Conservation (phyloP, 1,139 yeast genomes). For the Arxiozyma bovina region DNA sequence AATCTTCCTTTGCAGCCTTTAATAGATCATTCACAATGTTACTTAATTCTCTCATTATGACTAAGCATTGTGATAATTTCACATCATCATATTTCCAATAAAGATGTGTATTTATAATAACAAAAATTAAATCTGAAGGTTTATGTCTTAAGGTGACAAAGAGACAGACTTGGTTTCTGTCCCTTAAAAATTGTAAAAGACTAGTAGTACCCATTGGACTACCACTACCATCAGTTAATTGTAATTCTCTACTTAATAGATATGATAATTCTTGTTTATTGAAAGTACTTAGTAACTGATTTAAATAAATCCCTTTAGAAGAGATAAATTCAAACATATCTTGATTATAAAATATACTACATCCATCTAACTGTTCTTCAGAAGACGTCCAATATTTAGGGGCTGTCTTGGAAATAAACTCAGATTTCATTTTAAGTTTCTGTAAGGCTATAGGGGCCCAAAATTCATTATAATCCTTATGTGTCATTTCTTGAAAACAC, state of each 20-base stretch:
- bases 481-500: constrained; percentile 56
- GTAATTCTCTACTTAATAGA: constrained; percentile 28
- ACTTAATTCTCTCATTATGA: constrained; percentile 33
- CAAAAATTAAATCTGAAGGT: constrained; percentile 34
- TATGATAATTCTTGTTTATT: constrained; percentile 35
- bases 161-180: constrained; percentile 48
- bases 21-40: constrained; percentile 26
- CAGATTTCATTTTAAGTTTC: constrained; percentile 35
- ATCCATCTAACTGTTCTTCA: constrained; percentile 48
- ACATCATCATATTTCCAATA: constrained; percentile 54
- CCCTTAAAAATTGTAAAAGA: constrained; percentile 31
- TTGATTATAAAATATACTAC: constrained; percentile 43
- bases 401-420: constrained; percentile 41
- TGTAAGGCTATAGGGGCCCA: constrained; percentile 35
- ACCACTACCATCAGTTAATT: constrained; percentile 28
- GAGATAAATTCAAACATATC: constrained; percentile 40
- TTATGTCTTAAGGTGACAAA: constrained; percentile 41
- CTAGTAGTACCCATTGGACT: constrained; percentile 19
- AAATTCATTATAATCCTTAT: constrained; percentile 35
- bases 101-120: constrained; percentile 50
- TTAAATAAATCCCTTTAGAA: constrained; percentile 37
- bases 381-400: constrained; percentile 44
- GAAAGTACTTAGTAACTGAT: constrained; percentile 34
- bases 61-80: constrained; percentile 45
- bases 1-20: constrained; percentile 17